Base-by-base conservation (phyloP, 805 yeast genomes). In the Metahyphopichia silvanorum region DNA sequence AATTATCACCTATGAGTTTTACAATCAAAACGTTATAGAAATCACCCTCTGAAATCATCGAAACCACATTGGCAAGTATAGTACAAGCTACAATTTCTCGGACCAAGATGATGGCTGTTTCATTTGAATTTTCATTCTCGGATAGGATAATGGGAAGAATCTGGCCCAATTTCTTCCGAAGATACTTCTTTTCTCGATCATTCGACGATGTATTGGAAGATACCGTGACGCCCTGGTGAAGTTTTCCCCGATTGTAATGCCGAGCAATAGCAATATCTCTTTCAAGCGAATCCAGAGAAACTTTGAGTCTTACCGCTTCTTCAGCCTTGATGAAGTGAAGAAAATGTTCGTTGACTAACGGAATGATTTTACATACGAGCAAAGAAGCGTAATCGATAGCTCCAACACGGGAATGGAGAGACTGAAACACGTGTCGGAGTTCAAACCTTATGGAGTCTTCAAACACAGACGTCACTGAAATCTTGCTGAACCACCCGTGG, bases 21-120 rank as follows among this genome's bases (percentile, higher is more conserved):
- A 79, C 78, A 11, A 87, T 66, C 25, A 69, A 47, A 34, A 77
- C 74, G 51, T 89, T 89, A 76, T 82, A 83, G 38, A 77, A 82
- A 51, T 87, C 95, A 1, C 91, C 76, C 30, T 83, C 89, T 0
- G 81, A 59, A 1, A 82, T 44, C 58, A 82, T 72, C 5, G 61
- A 50, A 8, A 86, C 40, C 0, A 87, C 75, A 34, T 75, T 70
- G 16, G 77, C 65, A 9, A 65, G 38, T 1, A 67, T 47, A 1
- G 72, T 65, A 28, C 72, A 66, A 0, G 85, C 53, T 2, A 86
- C 33, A 5, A 89, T 64, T 45, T 89, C 96, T 23, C 79, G 63
- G 0, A 82, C 46, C 7, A 89, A 57, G 0, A 70, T 53, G 0
- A 42, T 36, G 0, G 77, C 78, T 3, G 79, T 64, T 0, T 64